phyloP scores from a whole-genome alignment of 2,329 filamentous ascomycete genomes.

The Trichoderma arundinaceum region DNA sequence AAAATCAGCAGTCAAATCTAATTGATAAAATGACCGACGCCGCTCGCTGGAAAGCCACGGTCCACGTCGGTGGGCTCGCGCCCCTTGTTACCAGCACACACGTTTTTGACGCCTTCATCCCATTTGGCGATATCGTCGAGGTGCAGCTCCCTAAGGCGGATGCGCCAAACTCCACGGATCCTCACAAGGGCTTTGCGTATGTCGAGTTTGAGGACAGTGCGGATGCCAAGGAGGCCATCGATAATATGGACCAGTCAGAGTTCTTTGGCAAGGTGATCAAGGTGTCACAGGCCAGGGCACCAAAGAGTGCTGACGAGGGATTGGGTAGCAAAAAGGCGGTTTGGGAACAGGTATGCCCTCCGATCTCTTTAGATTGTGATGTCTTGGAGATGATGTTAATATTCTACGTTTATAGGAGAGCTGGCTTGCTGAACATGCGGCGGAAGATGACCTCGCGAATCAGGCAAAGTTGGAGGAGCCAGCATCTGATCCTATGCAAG shows the following conservation, averaged over 20 bases:
- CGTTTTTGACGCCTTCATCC: slow-evolving; percentile 89
- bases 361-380: not conserved
- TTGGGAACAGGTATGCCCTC: slow-evolving; percentile 84
- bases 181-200: slow-evolving; percentile 93
- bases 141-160: slow-evolving; percentile 90
- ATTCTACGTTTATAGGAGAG: slow-evolving; percentile 70
- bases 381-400: not conserved
- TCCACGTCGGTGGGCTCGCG: slow-evolving; percentile 90
- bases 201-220: slow-evolving; percentile 87
- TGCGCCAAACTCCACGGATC: slow-evolving; percentile 74
- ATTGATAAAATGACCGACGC: slow-evolving; percentile 74
- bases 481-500: slow-evolving; percentile 90
- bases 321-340: slow-evolving; percentile 91
- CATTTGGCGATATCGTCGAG: slow-evolving; percentile 94
- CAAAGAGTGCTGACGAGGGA: slow-evolving; percentile 86
- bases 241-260: slow-evolving; percentile 99
- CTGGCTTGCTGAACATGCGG: slow-evolving; percentile 87
- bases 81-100: slow-evolving; percentile 75
- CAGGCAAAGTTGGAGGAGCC: slow-evolving; percentile 50
- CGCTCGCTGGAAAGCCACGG: slow-evolving; percentile 83
- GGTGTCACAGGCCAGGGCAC: slow-evolving; percentile 88
- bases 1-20: not conserved
- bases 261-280: slow-evolving; percentile 91
- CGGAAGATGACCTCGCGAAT: slow-evolving; percentile 70
- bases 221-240: slow-evolving; percentile 92